Evolutionary conservation across 2,329 filamentous ascomycete species (phyloP), one percentile per base, ranked within the genome.

Genomic region (Lasiodiplodia hormozganensis): DNA sequence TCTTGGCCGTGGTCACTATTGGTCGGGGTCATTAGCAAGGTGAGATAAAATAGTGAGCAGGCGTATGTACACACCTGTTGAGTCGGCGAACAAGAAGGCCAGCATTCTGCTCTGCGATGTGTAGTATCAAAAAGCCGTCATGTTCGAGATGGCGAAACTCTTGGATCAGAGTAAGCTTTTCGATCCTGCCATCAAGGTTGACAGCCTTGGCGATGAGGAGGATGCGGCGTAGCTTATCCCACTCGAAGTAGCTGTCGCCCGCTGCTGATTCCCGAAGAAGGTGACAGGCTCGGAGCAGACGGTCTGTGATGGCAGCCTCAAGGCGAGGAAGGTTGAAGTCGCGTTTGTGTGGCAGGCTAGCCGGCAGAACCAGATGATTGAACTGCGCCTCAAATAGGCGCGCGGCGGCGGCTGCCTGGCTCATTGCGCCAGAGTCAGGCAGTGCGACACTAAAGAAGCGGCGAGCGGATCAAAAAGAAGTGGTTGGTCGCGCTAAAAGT

Each of bases 91-190:
- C 75, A 1, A 86, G 70, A 4, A 87, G 65, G 11, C 77, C 84
- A 1, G 83, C 81, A 72, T 87, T 87, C 70, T 87, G 85, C 68
- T 83, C 79, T 0, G 74, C 72, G n/a, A 86, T 69, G 58, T 85
- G 77, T 0, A 86, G 65, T 4, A 86, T 77, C 4, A 86, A 71
- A 25, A 79, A 71, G 34, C 78, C 68, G 2, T 62, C 56, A 0
- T n/a, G 40, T 0, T 69, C 31, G 0, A 78, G 57, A 8, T 66
- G 28, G 6, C 57, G 62, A 2, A 78, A 62, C 56, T 76, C 74
- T 18, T 70, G 70, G 1, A 71, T 6, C 14, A 79, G 56, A 8
- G 71, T 36, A 1, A 66, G 40, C 53, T 75, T 77, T 11, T 74
- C 71, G 2, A 78, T 70, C 23, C 70, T 72, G 6, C 74, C 71